Evolutionary conservation across 108 stramenopile species (phyloP).

Genomic region (Pseudonitzschia multiseries): DNA sequence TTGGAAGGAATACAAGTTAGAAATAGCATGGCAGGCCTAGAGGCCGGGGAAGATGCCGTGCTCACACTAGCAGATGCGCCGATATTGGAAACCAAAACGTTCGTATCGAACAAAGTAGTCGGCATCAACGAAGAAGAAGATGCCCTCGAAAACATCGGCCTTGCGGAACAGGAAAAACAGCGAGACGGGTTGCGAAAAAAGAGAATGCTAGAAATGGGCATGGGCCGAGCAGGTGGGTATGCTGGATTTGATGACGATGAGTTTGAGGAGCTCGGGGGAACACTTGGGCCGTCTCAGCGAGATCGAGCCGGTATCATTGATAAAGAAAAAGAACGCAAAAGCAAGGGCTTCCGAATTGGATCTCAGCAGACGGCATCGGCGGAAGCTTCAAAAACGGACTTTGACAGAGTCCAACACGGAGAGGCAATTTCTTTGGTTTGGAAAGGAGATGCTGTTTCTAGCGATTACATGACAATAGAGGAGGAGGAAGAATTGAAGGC

Average conservation of each 20-base stretch:
- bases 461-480: constrained; percentile 84
- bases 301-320: constrained; percentile 23
- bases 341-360: constrained; percentile 66
- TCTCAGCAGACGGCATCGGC: constrained; percentile 16
- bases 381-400: constrained; percentile 36
- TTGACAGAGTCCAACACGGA: constrained; percentile 41
- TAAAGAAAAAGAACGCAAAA: constrained; percentile 5
- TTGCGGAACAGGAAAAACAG: constrained; percentile 40
- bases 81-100: constrained; percentile 36
- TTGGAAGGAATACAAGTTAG: constrained; percentile 70
- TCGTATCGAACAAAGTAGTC: constrained; percentile 35
- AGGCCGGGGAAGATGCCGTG: constrained; percentile 60
- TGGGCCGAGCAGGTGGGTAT: constrained; percentile 86
- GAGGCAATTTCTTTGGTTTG: constrained; percentile 67
- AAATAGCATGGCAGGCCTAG: constrained; percentile 58
- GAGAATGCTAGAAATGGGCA: constrained; percentile 71
- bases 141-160: constrained; percentile 64
- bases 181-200: constrained; percentile 60
- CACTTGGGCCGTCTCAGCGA: constrained; percentile 35
- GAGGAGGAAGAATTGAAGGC: constrained; percentile 49
- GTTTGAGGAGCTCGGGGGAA: constrained; percentile 85
- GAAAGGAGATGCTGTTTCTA: constrained; percentile 52
- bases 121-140: constrained; percentile 51
- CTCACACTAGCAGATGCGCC: constrained; percentile 73
- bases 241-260: constrained; percentile 92